A percentile compares a stretch with the other conserved stretches of the same genome.
Evolutionary conservation across 441 rosid genomes (phyloP).

Genomic region (Geranium incanum): DNA sequence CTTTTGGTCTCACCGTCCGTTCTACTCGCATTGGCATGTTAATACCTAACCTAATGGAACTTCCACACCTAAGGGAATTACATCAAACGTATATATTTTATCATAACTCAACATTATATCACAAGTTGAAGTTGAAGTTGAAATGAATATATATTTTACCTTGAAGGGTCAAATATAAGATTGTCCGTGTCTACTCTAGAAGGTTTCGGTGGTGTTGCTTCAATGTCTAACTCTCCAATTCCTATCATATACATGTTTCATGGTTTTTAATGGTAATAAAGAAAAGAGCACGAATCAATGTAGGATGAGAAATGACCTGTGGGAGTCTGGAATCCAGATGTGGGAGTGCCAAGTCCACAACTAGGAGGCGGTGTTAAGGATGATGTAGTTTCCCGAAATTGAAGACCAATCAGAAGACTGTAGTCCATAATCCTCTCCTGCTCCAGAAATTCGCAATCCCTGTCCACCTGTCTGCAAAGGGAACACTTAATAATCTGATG

Average conservation of each 20-base stretch:
- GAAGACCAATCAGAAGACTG: conserved; percentile 86
- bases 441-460: conserved; percentile 89
- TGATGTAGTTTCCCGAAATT: conserved; percentile 40
- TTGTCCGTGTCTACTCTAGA: conserved; percentile 43
- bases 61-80: conserved; percentile 36
- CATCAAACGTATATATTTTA: conserved; percentile 34
- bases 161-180: conserved; percentile 45
- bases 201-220: too few species aligned
- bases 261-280: too few species aligned
- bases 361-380: too few species aligned
- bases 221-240: conserved; percentile 3
- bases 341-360: conserved; percentile 24
- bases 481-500: too few species aligned
- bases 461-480: conserved; percentile 74
- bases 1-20: conserved; percentile 51
- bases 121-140: conserved; percentile 22
- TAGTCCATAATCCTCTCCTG: conserved; percentile 96
- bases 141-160: conserved; percentile 34
- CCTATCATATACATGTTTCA: neutral
- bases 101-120: too few species aligned
- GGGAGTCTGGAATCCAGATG: conserved; percentile 37
- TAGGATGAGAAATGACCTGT: conserved; percentile 14
- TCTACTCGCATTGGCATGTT: conserved; percentile 80
- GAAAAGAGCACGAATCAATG: too few species aligned
- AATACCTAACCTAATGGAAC: conserved; percentile 60